Conservation (phyloP, 1,284 basidiomycete genomes). For the Anthracocystis setariae region DNA sequence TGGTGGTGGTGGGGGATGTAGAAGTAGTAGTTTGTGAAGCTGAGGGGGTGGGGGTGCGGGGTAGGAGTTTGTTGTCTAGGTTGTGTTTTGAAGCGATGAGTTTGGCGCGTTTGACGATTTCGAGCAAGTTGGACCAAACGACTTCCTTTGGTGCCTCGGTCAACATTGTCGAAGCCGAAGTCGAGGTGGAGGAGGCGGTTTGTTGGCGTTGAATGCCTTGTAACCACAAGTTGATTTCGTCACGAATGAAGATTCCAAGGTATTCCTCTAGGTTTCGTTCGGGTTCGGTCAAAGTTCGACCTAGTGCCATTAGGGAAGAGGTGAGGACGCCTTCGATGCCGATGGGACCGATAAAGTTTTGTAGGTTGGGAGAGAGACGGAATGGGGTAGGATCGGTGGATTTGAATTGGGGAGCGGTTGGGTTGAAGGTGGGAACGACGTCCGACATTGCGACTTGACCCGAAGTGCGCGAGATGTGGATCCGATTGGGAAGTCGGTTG, state of each 20-base stretch:
- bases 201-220: constrained; percentile 55
- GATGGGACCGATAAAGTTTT: constrained; percentile 87
- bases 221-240: constrained; percentile 85
- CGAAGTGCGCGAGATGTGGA: constrained; percentile 82
- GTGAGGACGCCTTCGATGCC: constrained; percentile 90
- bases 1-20: no score
- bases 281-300: constrained; percentile 86
- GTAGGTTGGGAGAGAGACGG: constrained; percentile 95
- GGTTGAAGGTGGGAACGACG: constrained; percentile 67
- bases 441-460: constrained; percentile 65
- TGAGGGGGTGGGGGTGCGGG: no score
- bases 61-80: no score
- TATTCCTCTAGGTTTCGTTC: constrained; percentile 90
- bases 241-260: constrained; percentile 87
- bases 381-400: constrained; percentile 91
- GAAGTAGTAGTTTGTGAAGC: no score
- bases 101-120: constrained; percentile 85
- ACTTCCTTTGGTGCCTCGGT: constrained; percentile 72
- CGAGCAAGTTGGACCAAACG: constrained; percentile 80
- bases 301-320: constrained; percentile 88
- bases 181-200: not conserved
- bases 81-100: constrained; percentile 84
- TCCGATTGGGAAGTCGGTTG: constrained; percentile 83
- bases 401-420: constrained; percentile 78
- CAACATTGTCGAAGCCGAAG: no score